Evolutionary conservation across 495 filamentous ascomycete genomes (phyloP).

Genomic region (Peziza echinospora): DNA sequence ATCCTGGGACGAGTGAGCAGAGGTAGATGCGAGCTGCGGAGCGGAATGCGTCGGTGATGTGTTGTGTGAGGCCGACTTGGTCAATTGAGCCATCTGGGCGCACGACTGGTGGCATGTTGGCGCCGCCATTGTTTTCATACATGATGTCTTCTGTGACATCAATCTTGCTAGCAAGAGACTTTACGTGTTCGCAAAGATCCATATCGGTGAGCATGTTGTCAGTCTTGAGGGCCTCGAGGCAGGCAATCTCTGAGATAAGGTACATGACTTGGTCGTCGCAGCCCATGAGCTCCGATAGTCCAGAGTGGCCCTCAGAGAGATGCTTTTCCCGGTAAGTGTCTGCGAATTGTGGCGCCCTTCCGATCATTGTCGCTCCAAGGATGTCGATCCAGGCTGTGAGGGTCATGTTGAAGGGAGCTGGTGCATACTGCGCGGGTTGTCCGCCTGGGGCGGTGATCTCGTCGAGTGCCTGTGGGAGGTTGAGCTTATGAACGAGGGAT

Average conservation of each 20-base stretch:
- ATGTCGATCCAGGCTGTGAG: conserved; percentile 94
- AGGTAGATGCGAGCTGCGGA: conserved; percentile 86
- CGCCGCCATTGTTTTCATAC: conserved; percentile 9
- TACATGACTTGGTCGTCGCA: conserved; percentile 98
- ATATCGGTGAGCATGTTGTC: conserved; percentile 60
- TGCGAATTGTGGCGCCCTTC: conserved; percentile 64
- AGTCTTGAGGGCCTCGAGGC: conserved; percentile 68
- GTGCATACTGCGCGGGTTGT: conserved; percentile 20
- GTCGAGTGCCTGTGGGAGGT: conserved; percentile 44
- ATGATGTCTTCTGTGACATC: conserved; percentile 44
- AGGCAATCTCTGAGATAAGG: conserved; percentile 90
- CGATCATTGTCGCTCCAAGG: conserved; percentile 79
- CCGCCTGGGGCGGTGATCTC: conserved; percentile 22
- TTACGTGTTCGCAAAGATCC: conserved; percentile 64
- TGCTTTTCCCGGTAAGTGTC: conserved; percentile 85
- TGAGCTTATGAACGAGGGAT: conserved; percentile 61
- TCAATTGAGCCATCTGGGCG: conserved; percentile 48
- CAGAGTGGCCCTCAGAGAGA: conserved; percentile 44
- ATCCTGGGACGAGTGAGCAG: conserved; percentile 77
- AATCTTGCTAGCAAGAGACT: conserved; percentile 58
- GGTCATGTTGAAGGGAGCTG: conserved; percentile 80
- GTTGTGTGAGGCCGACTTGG: conserved; percentile 58
- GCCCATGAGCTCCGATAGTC: conserved; percentile 84
- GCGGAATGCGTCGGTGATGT: conserved; percentile 77
- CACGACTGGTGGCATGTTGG: conserved; percentile 27